Conservation (phyloP, 2,329 filamentous ascomycete genomes). For the Dactylellina drechsleri region DNA sequence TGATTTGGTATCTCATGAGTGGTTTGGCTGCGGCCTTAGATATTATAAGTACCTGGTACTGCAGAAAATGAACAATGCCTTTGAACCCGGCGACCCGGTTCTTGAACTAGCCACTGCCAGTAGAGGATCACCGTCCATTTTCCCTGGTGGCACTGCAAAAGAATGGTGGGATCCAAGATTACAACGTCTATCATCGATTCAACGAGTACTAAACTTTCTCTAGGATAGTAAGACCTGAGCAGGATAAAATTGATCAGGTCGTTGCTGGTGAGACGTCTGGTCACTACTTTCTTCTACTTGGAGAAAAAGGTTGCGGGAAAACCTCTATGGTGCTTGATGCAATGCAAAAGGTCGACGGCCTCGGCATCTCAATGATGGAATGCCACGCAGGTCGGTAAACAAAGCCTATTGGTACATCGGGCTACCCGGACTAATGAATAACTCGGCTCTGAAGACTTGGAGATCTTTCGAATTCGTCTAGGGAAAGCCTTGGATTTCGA, state of each 20-base stretch:
- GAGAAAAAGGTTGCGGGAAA: conserved; percentile 82
- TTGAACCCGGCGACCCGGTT: conserved; percentile 89
- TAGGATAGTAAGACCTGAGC: conserved; percentile 84
- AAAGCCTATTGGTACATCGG: neutral
- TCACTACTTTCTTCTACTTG: conserved; percentile 81
- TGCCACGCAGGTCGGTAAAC: conserved; percentile 72
- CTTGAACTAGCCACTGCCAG: conserved; percentile 76
- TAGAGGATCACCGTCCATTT: conserved; percentile 32
- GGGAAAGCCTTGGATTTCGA: conserved; percentile 96
- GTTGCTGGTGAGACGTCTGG: conserved; percentile 77
- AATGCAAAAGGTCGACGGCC: conserved; percentile 90
- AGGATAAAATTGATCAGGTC: conserved; percentile 82
- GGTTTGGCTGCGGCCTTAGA: conserved; percentile 65
- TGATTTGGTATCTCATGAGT: conserved; percentile 58
- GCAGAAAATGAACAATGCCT: conserved; percentile 91
- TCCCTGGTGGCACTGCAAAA: conserved; percentile 55
- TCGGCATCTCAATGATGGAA: conserved; percentile 93
- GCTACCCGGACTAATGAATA: neutral
- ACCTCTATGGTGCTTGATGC: conserved; percentile 95
- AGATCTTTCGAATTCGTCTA: conserved; percentile 91
- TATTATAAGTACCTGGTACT: conserved; percentile 88
- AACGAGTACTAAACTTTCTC: conserved; percentile 10
- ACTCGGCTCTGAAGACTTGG: conserved; percentile 70
- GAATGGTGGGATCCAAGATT: conserved; percentile 59
- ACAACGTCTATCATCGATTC: neutral